These are phyloP conservation scores for Aspergillus uvarum DNA, from an alignment of 2,329 filamentous ascomycete genomes.

Conservation along the genomic window DNA sequence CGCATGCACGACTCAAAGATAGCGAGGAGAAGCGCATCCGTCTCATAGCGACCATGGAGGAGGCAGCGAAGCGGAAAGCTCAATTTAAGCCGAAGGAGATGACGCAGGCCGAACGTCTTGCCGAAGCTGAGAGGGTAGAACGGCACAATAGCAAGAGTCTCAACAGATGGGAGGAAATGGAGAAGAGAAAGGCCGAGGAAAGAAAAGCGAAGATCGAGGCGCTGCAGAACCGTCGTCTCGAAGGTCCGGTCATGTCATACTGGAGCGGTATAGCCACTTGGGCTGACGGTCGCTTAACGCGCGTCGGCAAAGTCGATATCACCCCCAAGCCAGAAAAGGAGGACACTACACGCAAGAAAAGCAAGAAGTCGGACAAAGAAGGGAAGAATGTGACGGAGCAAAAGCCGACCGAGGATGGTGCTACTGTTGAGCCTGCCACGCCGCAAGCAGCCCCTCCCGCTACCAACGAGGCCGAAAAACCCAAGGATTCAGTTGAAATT, in stretches of 20 bases:
- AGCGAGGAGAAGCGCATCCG: conserved; percentile 50
- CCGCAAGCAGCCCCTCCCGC: conserved; percentile 9
- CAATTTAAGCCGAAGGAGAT: conserved; percentile 75
- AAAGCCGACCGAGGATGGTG: conserved; percentile 15
- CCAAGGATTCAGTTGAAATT: conserved; percentile 10
- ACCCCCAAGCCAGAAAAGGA: conserved; percentile 40
- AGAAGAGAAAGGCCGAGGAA: conserved; percentile 83
- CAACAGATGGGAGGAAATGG: conserved; percentile 90
- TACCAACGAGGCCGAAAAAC: conserved; percentile 3
- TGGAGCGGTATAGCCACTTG: conserved; percentile 91
- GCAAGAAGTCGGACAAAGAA: conserved; percentile 32
- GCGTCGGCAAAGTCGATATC: conserved; percentile 64
- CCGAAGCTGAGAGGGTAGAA: conserved; percentile 79
- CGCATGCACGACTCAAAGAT: conserved; percentile 49
- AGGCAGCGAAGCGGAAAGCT: conserved; percentile 62
- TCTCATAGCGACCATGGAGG: conserved; percentile 58
- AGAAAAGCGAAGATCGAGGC: conserved; percentile 80
- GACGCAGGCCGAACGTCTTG: conserved; percentile 82
- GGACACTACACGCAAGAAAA: conserved; percentile 49
- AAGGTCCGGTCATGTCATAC: conserved; percentile 85
- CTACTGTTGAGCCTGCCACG: conserved; percentile 11
- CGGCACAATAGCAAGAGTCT: conserved; percentile 84
- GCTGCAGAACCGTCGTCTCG: conserved; percentile 78
- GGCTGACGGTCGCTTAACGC: conserved; percentile 71
- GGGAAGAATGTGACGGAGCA: conserved; percentile 25